Base-by-base conservation (phyloP, 2,329 filamentous ascomycete genomes). In the Clathrospora elynae region DNA sequence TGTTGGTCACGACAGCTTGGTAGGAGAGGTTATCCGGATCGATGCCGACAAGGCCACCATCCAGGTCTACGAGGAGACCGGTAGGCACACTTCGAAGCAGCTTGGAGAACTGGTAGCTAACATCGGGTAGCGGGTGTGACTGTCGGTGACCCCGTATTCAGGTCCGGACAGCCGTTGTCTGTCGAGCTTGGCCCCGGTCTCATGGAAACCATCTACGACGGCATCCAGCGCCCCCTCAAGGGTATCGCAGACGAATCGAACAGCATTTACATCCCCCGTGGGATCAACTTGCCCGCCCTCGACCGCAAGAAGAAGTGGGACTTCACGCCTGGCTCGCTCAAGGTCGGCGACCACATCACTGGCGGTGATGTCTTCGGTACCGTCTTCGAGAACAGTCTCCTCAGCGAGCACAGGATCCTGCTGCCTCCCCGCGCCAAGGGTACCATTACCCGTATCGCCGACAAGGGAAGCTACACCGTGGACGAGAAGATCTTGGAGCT, bases 191-290 rank as follows among this genome's bases (percentile, higher is more conserved):
- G 93, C 35, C 93, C 93, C 53, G 93, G 93, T 70, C 79, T 99
- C 72, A 90, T 99, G 82, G 92, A 97, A 77, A 96, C 93, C 59
- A 99, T 99, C 73, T 99, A 97, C 80, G 93, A 99, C 72, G 93
- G 93, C 77, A 99, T 99, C 66, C 93, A 99, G 74, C 86, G 93
- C 69, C 93, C 93, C 35, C 85, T 99, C 62, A 86, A 86, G 75
- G 85, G 83, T 57, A 99, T 99, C 65, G 79, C 89, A 59, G 77
- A 86, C 26, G 74, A 81, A 34, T 84, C 90, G 37, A 78, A 90
- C 67, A 90, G 88, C 73, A 99, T 99, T 73, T 99, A 99, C 74
- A 99, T 99, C 55, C 93, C 93, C 64, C 89, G 93, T 61, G 93
- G 93, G 73, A 92, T 99, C 68, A 76, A 88, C 43, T 82, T 91